phyloP scores from a whole-genome alignment of 1,284 basidiomycete species.

The Gastroboletus turbinatus region DNA sequence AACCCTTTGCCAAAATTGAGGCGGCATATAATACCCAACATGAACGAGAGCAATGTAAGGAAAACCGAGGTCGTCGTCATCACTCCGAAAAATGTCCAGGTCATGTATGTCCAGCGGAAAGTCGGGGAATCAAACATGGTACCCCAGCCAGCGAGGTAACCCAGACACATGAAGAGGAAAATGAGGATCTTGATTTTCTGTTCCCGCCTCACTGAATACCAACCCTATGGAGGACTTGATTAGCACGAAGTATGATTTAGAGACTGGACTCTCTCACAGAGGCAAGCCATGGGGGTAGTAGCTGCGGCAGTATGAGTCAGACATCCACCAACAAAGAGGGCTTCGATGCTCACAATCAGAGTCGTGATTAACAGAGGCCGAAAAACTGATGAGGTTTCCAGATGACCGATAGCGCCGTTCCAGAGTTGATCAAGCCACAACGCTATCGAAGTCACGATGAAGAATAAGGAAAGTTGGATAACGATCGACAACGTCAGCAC shows the following conservation, averaged over 20 bases:
- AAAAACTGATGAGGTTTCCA: constrained; percentile 50
- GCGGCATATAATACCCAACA: constrained; percentile 64
- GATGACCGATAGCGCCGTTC: constrained; percentile 59
- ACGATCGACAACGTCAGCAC: constrained; percentile 69
- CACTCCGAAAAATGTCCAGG: constrained; percentile 72
- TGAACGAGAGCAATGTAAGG: constrained; percentile 53
- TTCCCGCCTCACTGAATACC: constrained; percentile 72
- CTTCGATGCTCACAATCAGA: constrained; percentile 48
- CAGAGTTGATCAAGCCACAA: constrained; percentile 77
- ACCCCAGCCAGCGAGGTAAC: constrained; percentile 66
- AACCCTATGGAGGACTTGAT: constrained; percentile 48
- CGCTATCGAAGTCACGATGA: constrained; percentile 65
- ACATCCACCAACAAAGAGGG: background rate
- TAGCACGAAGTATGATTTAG: constrained; percentile 4
- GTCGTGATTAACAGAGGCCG: constrained; percentile 56
- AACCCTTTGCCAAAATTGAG: constrained; percentile 76
- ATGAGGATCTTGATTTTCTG: constrained; percentile 53
- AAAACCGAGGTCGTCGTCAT: constrained; percentile 59
- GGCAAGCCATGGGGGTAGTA: constrained; percentile 68
- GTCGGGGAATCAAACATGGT: constrained; percentile 68
- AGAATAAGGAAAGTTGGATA: constrained; percentile 75
- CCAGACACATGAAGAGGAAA: constrained; percentile 60
- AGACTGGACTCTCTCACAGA: constrained; percentile 40
- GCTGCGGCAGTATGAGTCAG: constrained; percentile 37
- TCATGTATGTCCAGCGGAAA: constrained; percentile 74